A percentile compares a stretch with the other conserved stretches of the same genome.
These are phyloP conservation scores for Neonectria punicea DNA, from an alignment of 2,329 filamentous ascomycete species.

Conservation along the genomic window DNA sequence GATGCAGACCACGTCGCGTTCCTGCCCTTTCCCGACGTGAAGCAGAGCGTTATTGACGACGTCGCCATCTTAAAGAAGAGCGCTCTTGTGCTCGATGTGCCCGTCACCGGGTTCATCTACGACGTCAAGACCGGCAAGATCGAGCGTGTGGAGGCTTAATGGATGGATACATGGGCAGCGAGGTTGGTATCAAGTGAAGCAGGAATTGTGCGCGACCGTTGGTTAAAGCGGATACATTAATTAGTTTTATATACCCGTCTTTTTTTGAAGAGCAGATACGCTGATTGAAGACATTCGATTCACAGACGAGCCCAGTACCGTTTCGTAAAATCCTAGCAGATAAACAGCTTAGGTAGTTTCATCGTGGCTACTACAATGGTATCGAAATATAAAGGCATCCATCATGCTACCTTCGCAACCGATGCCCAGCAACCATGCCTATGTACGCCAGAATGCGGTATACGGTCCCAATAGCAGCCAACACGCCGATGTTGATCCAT, in stretches of 20 bases:
- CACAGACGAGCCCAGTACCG: not conserved
- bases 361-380: not conserved
- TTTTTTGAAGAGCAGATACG: not conserved
- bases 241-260: not conserved
- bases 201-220: not conserved
- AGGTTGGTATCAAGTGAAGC: not conserved
- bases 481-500: constrained; percentile 56
- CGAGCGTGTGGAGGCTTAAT: constrained; percentile 36
- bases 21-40: constrained; percentile 70
- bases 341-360: not conserved
- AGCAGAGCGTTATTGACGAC: constrained; percentile 73
- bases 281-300: not conserved
- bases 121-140: constrained; percentile 77
- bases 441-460: constrained; percentile 56
- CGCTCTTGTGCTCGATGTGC: constrained; percentile 70
- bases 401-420: constrained; percentile 32
- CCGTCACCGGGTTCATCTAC: constrained; percentile 79
- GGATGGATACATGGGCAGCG: not conserved
- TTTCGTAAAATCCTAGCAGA: not conserved
- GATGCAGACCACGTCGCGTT: constrained; percentile 69
- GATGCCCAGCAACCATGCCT: constrained; percentile 37
- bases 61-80: constrained; percentile 69
- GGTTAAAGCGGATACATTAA: not conserved
- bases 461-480: constrained; percentile 55
- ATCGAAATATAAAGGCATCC: not conserved